Evolutionary conservation across 108 stramenopile genomes (phyloP).

Genomic region (Discostella pseudostelligera): DNA sequence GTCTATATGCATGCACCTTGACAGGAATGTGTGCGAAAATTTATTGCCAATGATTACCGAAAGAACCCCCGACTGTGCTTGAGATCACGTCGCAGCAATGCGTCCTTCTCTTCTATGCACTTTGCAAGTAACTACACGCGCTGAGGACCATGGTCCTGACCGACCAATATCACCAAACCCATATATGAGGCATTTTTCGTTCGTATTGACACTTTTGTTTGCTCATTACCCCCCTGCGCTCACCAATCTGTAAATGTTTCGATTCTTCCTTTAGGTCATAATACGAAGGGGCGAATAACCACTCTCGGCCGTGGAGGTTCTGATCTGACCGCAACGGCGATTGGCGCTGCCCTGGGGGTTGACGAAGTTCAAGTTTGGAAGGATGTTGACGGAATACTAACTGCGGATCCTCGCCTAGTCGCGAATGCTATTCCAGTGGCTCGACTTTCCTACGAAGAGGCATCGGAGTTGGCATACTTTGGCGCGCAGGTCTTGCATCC

Average conservation of each 20-base stretch:
- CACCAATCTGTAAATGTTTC: not conserved
- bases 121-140: constrained; percentile 31
- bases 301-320: constrained; percentile 94
- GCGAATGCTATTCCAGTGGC: constrained; percentile 82
- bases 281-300: constrained; percentile 84
- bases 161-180: constrained; percentile 35
- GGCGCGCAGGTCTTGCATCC: constrained; percentile 97
- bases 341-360: constrained; percentile 77
- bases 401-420: constrained; percentile 92
- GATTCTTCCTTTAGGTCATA: constrained; percentile 47
- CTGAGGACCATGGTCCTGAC: constrained; percentile 31
- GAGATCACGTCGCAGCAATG: constrained; percentile 21
- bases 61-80: constrained; percentile 22
- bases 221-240: not conserved
- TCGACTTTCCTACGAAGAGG: constrained; percentile 91
- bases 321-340: constrained; percentile 94
- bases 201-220: not conserved
- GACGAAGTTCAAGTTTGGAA: constrained; percentile 99
- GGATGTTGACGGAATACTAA: constrained; percentile 98
- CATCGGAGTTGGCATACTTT: constrained; percentile 97
- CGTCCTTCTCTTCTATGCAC: constrained; percentile 40
- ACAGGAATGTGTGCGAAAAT: not conserved
- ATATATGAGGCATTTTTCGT: constrained; percentile 18
- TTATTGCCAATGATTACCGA: constrained; percentile 26
- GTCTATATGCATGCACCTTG: not conserved